Evolutionary conservation across 179 eudicot genomes (phyloP).

Genomic region (Camellia oleifera): DNA sequence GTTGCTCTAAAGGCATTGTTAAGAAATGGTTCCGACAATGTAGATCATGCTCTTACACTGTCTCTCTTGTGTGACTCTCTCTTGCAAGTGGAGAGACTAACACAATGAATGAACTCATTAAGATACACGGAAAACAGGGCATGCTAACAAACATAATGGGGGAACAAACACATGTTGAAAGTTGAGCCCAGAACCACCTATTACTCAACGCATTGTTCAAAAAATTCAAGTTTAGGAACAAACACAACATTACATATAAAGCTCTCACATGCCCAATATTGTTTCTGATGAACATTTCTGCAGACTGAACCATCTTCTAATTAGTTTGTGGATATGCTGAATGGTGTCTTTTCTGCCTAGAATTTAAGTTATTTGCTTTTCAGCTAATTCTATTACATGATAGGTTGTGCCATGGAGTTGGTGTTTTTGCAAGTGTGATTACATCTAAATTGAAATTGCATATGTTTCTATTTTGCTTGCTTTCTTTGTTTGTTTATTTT

Average conservation of each 20-base stretch:
- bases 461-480: background rate
- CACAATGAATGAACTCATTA: background rate
- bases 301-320: background rate
- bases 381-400: background rate
- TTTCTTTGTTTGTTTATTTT: background rate
- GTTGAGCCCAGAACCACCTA: background rate
- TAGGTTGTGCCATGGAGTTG: background rate
- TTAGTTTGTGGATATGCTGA: background rate
- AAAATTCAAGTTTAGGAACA: too few relatives aligned
- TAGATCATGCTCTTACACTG: background rate
- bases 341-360: background rate
- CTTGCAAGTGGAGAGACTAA: background rate
- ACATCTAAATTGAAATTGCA: background rate
- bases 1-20: background rate
- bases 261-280: too few relatives aligned
- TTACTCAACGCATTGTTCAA: background rate
- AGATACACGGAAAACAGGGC: background rate
- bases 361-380: background rate
- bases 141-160: background rate
- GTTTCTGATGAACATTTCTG: background rate
- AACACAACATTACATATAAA: too few relatives aligned
- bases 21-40: background rate
- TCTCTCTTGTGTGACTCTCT: background rate
- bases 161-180: background rate
- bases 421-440: background rate